Evolutionary conservation across 352 stramenopile species (phyloP).

Genomic region (Phytophthora cactorum): DNA sequence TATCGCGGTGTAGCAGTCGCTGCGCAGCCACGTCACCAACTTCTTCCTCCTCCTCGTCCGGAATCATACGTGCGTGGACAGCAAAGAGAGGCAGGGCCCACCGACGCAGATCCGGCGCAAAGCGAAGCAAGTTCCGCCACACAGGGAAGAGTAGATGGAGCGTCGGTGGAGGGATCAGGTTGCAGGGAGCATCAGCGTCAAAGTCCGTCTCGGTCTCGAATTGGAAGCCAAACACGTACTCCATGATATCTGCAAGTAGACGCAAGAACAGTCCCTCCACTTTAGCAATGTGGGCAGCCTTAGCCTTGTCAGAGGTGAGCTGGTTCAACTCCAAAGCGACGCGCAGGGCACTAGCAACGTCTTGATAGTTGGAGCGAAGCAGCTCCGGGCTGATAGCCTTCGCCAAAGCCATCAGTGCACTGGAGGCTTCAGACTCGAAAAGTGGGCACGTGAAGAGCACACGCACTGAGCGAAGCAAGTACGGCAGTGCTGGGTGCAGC

Average conservation of each 20-base stretch:
- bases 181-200: slow-evolving; percentile 65
- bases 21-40: slow-evolving; percentile 83
- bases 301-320: slow-evolving; percentile 47
- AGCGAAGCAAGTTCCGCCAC: slow-evolving; percentile 58
- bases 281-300: slow-evolving; percentile 40
- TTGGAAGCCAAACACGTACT: slow-evolving; percentile 84
- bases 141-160: slow-evolving; percentile 84
- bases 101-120: slow-evolving; percentile 58
- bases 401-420: slow-evolving; percentile 50
- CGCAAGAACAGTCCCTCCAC: slow-evolving; percentile 66
- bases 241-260: slow-evolving; percentile 67
- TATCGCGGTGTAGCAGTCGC: slow-evolving; percentile 72
- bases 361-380: slow-evolving; percentile 71
- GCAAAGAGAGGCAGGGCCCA: slow-evolving; percentile 82
- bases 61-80: slow-evolving; percentile 85
- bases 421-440: slow-evolving; percentile 51
- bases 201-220: slow-evolving; percentile 83
- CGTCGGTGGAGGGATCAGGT: slow-evolving; percentile 73
- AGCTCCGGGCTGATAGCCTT: slow-evolving; percentile 67
- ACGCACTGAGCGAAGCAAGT: slow-evolving; percentile 56
- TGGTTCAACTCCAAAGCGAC: slow-evolving; percentile 56
- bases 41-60: slow-evolving; percentile 88
- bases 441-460: slow-evolving; percentile 67
- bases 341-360: slow-evolving; percentile 65
- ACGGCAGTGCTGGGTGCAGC: slow-evolving; percentile 75